Evolutionary conservation across 1,284 basidiomycete species (phyloP), one percentile per base, ranked within the genome.

Genomic region (Earliella scabrosa): DNA sequence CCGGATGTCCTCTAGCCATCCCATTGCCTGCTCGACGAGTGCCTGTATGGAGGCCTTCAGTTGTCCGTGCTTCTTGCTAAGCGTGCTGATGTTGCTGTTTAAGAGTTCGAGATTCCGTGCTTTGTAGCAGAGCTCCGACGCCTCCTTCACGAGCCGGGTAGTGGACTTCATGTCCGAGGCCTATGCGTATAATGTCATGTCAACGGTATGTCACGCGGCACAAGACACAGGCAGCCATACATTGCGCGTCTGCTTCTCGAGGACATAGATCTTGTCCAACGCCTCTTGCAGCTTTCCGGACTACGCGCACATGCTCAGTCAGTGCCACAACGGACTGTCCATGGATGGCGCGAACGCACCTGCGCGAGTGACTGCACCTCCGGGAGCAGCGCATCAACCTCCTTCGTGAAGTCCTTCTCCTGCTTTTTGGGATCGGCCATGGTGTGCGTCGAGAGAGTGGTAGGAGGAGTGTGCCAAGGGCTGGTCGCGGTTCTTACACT

Each of bases 31-130:
- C 68, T 98, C 95, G 9, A 98, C 95, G 76, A 99, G 91, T 16
- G 88, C 84, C 66, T 96, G 92, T 23, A 95, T 88, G 0, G 89
- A 91, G 59, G 85, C 91, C 72, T 98, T 97, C 59, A 99, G 79
- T 71, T 99, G 97, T 0, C 97, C 97, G 74, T 99, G 97, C 73
- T 98, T 99, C 82, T 97, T 98, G 74, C 88, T 90, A 62, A 98
- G 77, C 16, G 87, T 60, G 23, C 80, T 83, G 54, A 97, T 82
- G 60, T 86, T 89, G 7, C 82, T 77, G 70, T 94, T 95, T 54
- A 97, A 79, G 27, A 85, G 77, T 24, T 80, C 73, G 65, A 87
- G 87, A 66, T 95, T 82, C 53, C 81, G 83, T 21, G 85, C 84
- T 59, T 89, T 78, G 71, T 94, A 94, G 60, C 83, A 83, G 59